Base-by-base conservation (phyloP, 768 basidiomycete genomes). In the Phaeotremella fagi region DNA sequence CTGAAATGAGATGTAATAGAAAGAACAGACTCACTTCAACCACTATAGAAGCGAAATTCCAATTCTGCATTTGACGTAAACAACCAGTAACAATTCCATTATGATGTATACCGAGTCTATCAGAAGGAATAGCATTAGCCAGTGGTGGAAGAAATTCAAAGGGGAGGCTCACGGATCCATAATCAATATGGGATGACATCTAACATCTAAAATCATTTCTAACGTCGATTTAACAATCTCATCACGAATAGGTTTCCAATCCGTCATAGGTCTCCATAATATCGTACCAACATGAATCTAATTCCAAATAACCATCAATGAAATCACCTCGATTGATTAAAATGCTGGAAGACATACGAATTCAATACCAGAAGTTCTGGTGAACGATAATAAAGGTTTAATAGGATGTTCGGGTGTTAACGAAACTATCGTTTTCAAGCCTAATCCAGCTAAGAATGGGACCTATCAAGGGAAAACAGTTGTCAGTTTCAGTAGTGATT, bases 331-430 rank as follows among this genome's bases (percentile, higher is more conserved):
- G n/a, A n/a, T n/a, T n/a, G 29, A 43, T 22, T n/a, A 46, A 23
- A 31, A 46, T 11, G 43, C n/a, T 16, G 3, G 42, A 38, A 46
- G 12, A 51, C 75, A 24, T 15, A 76, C 75, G 59, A 75, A 75
- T 43, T 66, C 59, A 23, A 72, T 58, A 0, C 52, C 54, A 6
- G 54, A 37, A 3, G 54, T 23, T 20, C 60, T 22, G 23, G 61
- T 59, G 31, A 63, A 66, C 1, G 53, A 35, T 9, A 70, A 28
- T 9, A 72, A 51, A 24, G 62, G 55, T 42, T 63, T 66, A 31
- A 64, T 70, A n/a, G 71, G 68, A 48, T 64, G 64, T 49, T 72
- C 71, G 1, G 71, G 64, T 0, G 71, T 72, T 4, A 72, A 54
- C 2, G 68, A 70, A 36, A 72, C 59, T 35, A 72, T 60, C 0